Evolutionary conservation across 169 alveolate genomes (phyloP).

Genomic region (Babesia ovis): DNA sequence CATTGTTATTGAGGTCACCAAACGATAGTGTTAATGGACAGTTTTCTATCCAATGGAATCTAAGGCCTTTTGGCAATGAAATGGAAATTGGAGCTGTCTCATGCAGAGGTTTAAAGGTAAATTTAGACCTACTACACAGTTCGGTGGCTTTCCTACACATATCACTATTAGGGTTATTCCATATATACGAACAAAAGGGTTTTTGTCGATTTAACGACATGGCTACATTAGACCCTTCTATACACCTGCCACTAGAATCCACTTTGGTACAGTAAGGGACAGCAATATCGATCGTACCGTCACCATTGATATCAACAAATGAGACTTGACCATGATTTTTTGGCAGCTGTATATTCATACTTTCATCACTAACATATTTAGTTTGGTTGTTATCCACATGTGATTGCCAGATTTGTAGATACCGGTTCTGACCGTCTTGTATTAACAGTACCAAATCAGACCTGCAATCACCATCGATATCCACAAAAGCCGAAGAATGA

Average conservation of each 20-base stretch:
- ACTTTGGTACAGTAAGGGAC: conserved; percentile 73
- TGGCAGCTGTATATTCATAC: conserved; percentile 56
- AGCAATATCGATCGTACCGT: conserved; percentile 80
- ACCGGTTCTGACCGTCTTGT: conserved; percentile 38
- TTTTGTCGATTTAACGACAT: conserved; percentile 69
- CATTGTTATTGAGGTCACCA: conserved; percentile 75
- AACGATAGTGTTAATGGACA: conserved; percentile 22
- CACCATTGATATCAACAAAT: conserved; percentile 80
- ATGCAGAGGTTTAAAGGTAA: conserved; percentile 53
- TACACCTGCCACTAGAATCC: conserved; percentile 49
- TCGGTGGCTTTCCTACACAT: conserved; percentile 78
- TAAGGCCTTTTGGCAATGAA: background rate
- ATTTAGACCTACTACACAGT: conserved; percentile 72
- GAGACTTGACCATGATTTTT: conserved; percentile 69
- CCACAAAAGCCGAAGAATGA: conserved; percentile 84
- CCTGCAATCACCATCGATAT: conserved; percentile 85
- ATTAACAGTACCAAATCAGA: conserved; percentile 81
- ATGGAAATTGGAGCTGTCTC: background rate
- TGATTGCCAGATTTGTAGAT: conserved; percentile 68
- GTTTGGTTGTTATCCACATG: conserved; percentile 42
- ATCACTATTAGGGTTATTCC: conserved; percentile 65
- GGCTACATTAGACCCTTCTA: conserved; percentile 49
- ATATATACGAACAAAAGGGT: conserved; percentile 72
- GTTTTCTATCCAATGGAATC: conserved; percentile 1
- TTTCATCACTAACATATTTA: conserved; percentile 29